Base-by-base conservation (phyloP, 2,329 filamentous ascomycete genomes). In the Dryadomyces quercivorus region DNA sequence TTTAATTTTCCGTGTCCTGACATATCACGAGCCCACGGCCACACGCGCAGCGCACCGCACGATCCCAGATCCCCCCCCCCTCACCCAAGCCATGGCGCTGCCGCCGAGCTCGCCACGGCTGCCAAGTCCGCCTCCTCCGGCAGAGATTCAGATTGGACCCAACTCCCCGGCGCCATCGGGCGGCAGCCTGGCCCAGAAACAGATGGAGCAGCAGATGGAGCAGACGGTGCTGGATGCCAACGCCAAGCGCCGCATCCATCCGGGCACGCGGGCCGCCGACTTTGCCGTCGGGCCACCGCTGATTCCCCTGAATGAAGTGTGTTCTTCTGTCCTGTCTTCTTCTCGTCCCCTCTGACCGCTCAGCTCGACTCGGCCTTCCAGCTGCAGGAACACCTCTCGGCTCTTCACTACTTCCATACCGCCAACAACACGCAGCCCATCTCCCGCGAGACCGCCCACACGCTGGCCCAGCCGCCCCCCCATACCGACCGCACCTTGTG, bases 341-440 rank as follows among this genome's bases (percentile, higher is more conserved):
- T 44, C 16, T 44, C 10, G 5, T 44, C 42, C n/a, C n/a, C 10
- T 20, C 47, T 55, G 13, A 46, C 42, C 22, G 13, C 46, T 54
- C 67, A 96, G 88, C 89, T 98, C 61, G 91, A 98, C 66, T 97
- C 92, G 21, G 88, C 93, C 47, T 98, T 97, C 67, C 93, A 96
- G 69, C 81, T 97, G 18, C 94, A 96, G 69, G 93, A 98, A 71
- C 92, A 98, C 66, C 84, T 98, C 54, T 92, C 94, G 68, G 88
- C 93, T 40, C 80, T 96, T 16, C 88, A 97, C 72, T 84, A 91
- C 69, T 77, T 86, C 66, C 84, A 87, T 66, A 95, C 88, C 1
- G 75, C 73, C 52, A 75, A 78, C 59, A 80, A 80, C 60, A 84
- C 82, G 38, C 72, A 80, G 46, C 82, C 92, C 7, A 84, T 97